Conservation (phyloP, 805 yeast species). For the Starmerella stigmatis region DNA sequence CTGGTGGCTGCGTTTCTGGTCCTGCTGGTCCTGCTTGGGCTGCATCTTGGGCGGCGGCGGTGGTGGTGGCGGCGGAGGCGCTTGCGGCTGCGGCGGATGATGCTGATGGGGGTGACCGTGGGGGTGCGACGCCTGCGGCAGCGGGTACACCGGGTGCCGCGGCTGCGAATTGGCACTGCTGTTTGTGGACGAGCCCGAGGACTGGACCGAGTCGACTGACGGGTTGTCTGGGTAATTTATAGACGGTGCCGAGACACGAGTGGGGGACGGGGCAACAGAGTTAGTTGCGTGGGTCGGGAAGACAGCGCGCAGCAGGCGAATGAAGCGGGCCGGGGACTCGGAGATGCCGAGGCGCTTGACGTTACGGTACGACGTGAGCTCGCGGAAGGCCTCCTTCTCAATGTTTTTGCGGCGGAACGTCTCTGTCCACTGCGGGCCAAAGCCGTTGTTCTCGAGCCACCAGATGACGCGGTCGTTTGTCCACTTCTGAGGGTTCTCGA, state of each 20-base stretch:
- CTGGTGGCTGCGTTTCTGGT: background rate
- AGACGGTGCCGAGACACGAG: constrained; percentile 5
- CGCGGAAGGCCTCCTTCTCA: constrained; percentile 53
- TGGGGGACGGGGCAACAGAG: constrained; percentile 4
- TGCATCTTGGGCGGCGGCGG: background rate
- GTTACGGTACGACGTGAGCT: constrained; percentile 56
- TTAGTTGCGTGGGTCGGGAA: constrained; percentile 8
- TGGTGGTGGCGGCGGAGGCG: background rate
- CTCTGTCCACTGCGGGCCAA: constrained; percentile 64
- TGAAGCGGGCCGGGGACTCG: constrained; percentile 48
- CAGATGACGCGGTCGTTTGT: constrained; percentile 49
- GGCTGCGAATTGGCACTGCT: background rate
- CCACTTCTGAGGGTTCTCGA: constrained; percentile 43
- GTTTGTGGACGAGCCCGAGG: constrained; percentile 2
- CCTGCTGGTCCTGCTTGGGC: background rate
- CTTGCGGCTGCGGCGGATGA: background rate
- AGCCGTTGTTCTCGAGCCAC: constrained; percentile 62
- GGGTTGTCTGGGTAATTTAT: background rate
- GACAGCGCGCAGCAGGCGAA: constrained; percentile 41
- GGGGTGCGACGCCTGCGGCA: background rate
- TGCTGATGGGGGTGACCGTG: background rate
- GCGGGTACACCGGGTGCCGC: background rate
- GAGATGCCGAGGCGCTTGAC: constrained; percentile 37
- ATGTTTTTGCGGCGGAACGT: constrained; percentile 50
- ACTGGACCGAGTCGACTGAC: background rate